A percentile compares a stretch with the other conserved stretches of the same genome.
These are phyloP conservation scores for Fimicolochytrium jonesii DNA, from an alignment of 192 early-diverging fungal species.

Conservation along the genomic window DNA sequence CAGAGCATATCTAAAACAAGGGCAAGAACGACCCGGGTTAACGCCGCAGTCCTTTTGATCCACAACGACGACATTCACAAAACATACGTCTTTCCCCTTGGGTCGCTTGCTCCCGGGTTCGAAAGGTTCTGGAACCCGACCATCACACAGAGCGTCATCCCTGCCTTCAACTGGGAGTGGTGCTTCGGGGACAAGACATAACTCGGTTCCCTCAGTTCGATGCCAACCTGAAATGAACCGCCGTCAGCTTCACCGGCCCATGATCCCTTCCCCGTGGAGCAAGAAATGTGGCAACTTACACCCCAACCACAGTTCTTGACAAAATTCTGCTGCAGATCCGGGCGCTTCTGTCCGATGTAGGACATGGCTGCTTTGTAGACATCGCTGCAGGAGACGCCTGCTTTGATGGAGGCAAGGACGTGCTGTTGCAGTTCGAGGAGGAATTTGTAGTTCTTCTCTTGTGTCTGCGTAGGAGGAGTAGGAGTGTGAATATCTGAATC, in stretches of 20 bases:
- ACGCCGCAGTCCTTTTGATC: constrained; percentile 15
- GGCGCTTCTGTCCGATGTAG: constrained; percentile 70
- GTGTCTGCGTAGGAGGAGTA: constrained; percentile 37
- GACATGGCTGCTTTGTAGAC: constrained; percentile 69
- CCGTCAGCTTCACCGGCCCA: too few relatives aligned
- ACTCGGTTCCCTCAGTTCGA: constrained; percentile 86
- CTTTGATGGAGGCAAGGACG: constrained; percentile 63
- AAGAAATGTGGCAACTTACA: constrained; percentile 47
- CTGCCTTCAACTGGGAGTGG: constrained; percentile 58
- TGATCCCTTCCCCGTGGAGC: too few relatives aligned
- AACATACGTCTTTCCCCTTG: constrained; percentile 61
- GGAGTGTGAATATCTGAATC: neutral
- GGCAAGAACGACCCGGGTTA: too few relatives aligned
- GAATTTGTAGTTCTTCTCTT: constrained; percentile 93
- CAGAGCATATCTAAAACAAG: constrained; percentile 64
- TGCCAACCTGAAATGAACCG: constrained; percentile 77
- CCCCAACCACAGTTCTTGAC: constrained; percentile 83
- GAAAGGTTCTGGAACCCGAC: constrained; percentile 83
- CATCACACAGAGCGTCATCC: constrained; percentile 82
- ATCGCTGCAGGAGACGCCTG: constrained; percentile 70
- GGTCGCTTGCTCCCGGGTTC: constrained; percentile 68
- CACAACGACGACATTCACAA: constrained; percentile 2
- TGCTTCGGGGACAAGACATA: constrained; percentile 77
- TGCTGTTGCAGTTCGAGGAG: constrained; percentile 80
- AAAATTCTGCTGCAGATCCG: constrained; percentile 84